Base-by-base conservation (phyloP, 805 yeast genomes). In the Teunomyces atbi region DNA sequence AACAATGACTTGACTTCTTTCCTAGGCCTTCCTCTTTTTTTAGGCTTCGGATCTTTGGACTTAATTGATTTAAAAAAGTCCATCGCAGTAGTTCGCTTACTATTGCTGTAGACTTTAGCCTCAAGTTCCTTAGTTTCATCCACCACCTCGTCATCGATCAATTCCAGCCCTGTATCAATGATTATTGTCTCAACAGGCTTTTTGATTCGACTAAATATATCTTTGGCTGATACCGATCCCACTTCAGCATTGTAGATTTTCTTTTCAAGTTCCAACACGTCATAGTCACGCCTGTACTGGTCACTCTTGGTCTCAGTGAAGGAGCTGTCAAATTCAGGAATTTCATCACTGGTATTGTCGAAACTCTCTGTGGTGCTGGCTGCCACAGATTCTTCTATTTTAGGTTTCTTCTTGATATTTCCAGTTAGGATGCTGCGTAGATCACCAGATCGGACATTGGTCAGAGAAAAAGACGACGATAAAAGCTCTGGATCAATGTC, bases 1-100 rank as follows among this genome's bases (percentile, higher is more conserved):
- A 46, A 26, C 16, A 35, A 21, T 26, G 47, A 27, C 29, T 21
- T 21, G 13, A 34, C 32, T 36, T 21, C 32, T 36, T 20, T 36
- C 16, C 21, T 44, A 41, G 21, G 30, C 40, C 16, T 38, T 11
- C 41, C 42, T 13, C 13, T 27, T 16, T 12, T 26, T 3, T 8
- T 16, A 5, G 41, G 41, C n/a, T 33, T 34, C 13, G 34, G 28
- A 26, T 41, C 36, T 28, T 41, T 28, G 4, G 36, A 29, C 27
- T 48, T 42, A 3, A 89, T 61, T 0, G 88, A 77, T 51, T 79
- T 83, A 52, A 79, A 76, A 3, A 81, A 63, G 51, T 78, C 77
- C 41, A 60, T 66, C 36, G 71, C 65, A 10, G 69, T 58, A 0
- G 66, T 54, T 32, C 61, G 42, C 47, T 60, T 60, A 16, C 55